These are phyloP conservation scores for Candida montana DNA, from an alignment of 805 yeast species.

Conservation along the genomic window DNA sequence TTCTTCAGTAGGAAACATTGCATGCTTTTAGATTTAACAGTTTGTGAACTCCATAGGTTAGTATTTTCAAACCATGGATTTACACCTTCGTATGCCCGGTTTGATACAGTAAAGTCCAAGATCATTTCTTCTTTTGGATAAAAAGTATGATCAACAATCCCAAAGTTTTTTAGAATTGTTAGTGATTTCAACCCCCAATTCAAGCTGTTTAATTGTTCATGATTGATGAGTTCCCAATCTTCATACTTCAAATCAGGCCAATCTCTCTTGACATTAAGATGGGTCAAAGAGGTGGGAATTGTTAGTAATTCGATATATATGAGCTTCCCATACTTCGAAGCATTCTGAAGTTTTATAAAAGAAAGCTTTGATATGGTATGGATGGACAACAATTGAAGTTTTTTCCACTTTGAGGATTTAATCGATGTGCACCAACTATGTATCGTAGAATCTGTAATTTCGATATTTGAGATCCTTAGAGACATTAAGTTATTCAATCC, in stretches of 20 bases:
- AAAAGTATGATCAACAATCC: constrained; percentile 6
- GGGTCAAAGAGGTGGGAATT: not conserved
- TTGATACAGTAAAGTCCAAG: constrained; percentile 19
- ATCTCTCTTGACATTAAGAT: constrained; percentile 11
- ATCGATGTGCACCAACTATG: constrained; percentile 21
- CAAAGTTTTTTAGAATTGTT: constrained; percentile 9
- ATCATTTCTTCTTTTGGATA: constrained; percentile 4
- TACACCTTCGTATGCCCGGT: constrained; percentile 7
- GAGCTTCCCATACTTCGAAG: constrained; percentile 11
- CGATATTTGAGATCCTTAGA: constrained; percentile 12
- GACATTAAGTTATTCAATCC: constrained; percentile 17
- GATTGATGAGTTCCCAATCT: constrained; percentile 14
- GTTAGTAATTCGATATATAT: constrained; percentile 17
- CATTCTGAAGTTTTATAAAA: constrained; percentile 15
- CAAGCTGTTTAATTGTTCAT: constrained; percentile 7
- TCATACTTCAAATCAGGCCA: constrained; percentile 17
- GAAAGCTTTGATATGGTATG: constrained; percentile 16
- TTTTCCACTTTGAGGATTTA: constrained; percentile 20
- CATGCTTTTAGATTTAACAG: not conserved
- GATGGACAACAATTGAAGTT: constrained; percentile 18
- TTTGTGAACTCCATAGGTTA: constrained; percentile 11
- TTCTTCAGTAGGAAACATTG: constrained; percentile 16
- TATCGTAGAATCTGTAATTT: constrained; percentile 17
- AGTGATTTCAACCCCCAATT: constrained; percentile 21
- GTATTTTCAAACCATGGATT: constrained; percentile 7